Evolutionary conservation across 2,329 filamentous ascomycete species (phyloP).

Genomic region (Coniosporium tulheliwenetii): DNA sequence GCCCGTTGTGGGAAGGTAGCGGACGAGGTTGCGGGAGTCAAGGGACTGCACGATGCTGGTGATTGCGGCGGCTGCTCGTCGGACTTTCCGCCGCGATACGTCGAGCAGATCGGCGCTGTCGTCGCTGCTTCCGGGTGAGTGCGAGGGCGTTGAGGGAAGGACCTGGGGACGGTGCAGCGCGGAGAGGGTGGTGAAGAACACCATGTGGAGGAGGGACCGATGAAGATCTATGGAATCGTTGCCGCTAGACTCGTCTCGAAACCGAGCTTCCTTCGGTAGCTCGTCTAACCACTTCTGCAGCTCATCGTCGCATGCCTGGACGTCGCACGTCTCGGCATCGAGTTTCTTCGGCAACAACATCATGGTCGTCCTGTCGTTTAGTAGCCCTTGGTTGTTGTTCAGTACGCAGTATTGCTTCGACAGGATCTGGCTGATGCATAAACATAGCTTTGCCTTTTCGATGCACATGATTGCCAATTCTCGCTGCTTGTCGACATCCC

Average conservation of each 20-base stretch:
- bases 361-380: slow-evolving; percentile 56
- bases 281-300: slow-evolving; percentile 62
- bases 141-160: slow-evolving; percentile 52
- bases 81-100: slow-evolving; percentile 66
- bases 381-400: slow-evolving; percentile 60
- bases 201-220: slow-evolving; percentile 78
- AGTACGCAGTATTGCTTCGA: slow-evolving; percentile 85
- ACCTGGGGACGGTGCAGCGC: slow-evolving; percentile 86
- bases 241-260: slow-evolving; percentile 44
- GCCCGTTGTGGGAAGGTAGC: slow-evolving; percentile 72
- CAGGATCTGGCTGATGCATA: slow-evolving; percentile 79
- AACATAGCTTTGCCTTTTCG: slow-evolving; percentile 75
- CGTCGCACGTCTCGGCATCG: slow-evolving; percentile 64
- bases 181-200: slow-evolving; percentile 82
- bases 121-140: slow-evolving; percentile 32
- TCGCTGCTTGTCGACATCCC: slow-evolving; percentile 57
- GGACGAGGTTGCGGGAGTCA: slow-evolving; percentile 55
- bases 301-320: slow-evolving; percentile 64
- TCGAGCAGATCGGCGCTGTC: slow-evolving; percentile 51
- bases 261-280: slow-evolving; percentile 56
- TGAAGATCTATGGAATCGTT: slow-evolving; percentile 54
- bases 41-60: slow-evolving; percentile 70
- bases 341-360: slow-evolving; percentile 85
- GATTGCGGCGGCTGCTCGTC: slow-evolving; percentile 70
- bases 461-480: slow-evolving; percentile 81